Conservation (phyloP, 208 protist species). For the Dictyostelium gargantuum region DNA sequence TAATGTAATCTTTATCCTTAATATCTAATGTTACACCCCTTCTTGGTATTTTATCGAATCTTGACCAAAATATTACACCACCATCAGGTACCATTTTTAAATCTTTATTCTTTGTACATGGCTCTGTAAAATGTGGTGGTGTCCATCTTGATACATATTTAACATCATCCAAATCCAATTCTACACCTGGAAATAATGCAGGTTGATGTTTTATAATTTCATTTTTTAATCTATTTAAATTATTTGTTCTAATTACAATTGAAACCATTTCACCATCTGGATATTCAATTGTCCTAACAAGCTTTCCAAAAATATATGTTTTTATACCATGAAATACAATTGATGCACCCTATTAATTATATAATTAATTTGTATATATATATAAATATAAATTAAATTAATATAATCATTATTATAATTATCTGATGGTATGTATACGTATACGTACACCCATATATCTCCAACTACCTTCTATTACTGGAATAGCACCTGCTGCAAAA, state of each 20-base stretch:
- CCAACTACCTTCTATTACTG: constrained; percentile 32
- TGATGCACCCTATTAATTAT: constrained; percentile 20
- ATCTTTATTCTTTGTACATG: constrained; percentile 30
- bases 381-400: neutral
- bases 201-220: constrained; percentile 61
- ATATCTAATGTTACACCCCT: constrained; percentile 38
- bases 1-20: constrained; percentile 44
- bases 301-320: constrained; percentile 46
- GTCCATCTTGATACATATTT: constrained; percentile 44
- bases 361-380: neutral
- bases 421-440: neutral
- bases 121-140: constrained; percentile 52
- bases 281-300: constrained; percentile 42
- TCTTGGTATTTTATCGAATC: constrained; percentile 29
- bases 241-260: constrained; percentile 28
- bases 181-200: constrained; percentile 53
- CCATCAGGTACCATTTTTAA: constrained; percentile 36
- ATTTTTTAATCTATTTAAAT: constrained; percentile 44
- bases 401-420: neutral
- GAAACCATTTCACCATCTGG: constrained; percentile 64
- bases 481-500: neutral
- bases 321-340: constrained; percentile 58
- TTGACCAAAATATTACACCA: constrained; percentile 34
- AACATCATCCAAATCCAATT: constrained; percentile 3
- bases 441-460: constrained; percentile 48